Evolutionary conservation across 2,329 filamentous ascomycete genomes (phyloP).

Genomic region (Simplicillium aogashimaense): DNA sequence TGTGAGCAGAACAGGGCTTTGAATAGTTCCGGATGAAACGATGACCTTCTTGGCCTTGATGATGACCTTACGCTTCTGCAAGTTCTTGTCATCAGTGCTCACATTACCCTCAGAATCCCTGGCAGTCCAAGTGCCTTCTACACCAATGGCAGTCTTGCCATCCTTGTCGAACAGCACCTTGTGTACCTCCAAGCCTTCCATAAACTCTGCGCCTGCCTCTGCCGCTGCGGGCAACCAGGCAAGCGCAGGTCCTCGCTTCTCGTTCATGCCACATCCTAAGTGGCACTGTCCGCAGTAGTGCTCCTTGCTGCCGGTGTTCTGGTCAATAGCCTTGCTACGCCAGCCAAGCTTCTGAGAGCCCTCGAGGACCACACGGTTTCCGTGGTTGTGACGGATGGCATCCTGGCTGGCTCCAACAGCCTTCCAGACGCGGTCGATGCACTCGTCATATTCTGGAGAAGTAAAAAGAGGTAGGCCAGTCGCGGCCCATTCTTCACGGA

Average conservation of each 20-base stretch:
- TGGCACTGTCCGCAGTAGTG: constrained; percentile 66
- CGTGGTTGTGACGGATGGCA: constrained; percentile 60
- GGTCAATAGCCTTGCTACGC: constrained; percentile 57
- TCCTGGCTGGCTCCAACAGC: constrained; percentile 66
- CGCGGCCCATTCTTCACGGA: constrained; percentile 73
- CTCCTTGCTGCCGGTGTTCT: constrained; percentile 65
- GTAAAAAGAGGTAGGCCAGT: constrained; percentile 63
- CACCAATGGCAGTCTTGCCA: constrained; percentile 53
- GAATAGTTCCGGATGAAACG: constrained; percentile 65
- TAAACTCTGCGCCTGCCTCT: constrained; percentile 65
- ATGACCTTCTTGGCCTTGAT: constrained; percentile 76
- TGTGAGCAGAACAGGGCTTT: constrained; percentile 65
- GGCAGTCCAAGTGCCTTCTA: constrained; percentile 67
- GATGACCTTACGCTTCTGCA: constrained; percentile 49
- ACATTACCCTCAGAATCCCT: constrained; percentile 54
- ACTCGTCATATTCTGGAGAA: constrained; percentile 64
- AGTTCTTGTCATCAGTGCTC: constrained; percentile 34
- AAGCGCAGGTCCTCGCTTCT: constrained; percentile 71
- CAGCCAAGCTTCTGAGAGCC: constrained; percentile 67
- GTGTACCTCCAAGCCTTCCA: constrained; percentile 71
- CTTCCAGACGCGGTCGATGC: constrained; percentile 67
- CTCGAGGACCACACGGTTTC: constrained; percentile 64
- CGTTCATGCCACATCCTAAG: constrained; percentile 51
- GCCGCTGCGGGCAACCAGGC: constrained; percentile 74
- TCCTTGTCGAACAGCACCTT: constrained; percentile 57